Evolutionary conservation across 805 yeast genomes (phyloP).

Genomic region (Nakazawaea wickerhamii): DNA sequence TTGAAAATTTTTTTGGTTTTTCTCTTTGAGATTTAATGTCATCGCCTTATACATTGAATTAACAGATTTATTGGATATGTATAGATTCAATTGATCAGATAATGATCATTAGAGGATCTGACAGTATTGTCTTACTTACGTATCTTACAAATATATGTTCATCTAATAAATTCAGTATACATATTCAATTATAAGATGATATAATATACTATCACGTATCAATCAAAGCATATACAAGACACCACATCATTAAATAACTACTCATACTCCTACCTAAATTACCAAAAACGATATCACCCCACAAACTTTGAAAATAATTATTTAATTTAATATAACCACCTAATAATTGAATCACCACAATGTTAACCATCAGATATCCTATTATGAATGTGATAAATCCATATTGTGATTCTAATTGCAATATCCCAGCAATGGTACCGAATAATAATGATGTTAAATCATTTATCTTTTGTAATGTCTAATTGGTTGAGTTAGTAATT

Average conservation of each 20-base stretch:
- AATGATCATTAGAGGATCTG: no score
- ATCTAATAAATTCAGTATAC: no score
- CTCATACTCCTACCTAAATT: slow-evolving; percentile 43
- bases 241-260: slow-evolving; percentile 55
- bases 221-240: slow-evolving; percentile 45
- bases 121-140: no score
- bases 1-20: neutral
- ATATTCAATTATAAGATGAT: no score
- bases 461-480: slow-evolving; percentile 25
- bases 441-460: slow-evolving; percentile 44
- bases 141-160: neutral
- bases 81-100: no score
- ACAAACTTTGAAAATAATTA: slow-evolving; percentile 34
- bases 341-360: slow-evolving; percentile 27
- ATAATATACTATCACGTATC: neutral
- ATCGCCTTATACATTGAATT: no score
- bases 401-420: slow-evolving; percentile 41
- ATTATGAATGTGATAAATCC: slow-evolving; percentile 43
- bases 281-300: slow-evolving; percentile 36
- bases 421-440: slow-evolving; percentile 52
- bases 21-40: neutral
- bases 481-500: no score
- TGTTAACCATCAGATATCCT: slow-evolving; percentile 29
- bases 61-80: no score
- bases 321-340: slow-evolving; percentile 28